These are phyloP conservation scores for Coprinopsis cinerea DNA, from an alignment of 768 basidiomycete species.

Conservation along the genomic window DNA sequence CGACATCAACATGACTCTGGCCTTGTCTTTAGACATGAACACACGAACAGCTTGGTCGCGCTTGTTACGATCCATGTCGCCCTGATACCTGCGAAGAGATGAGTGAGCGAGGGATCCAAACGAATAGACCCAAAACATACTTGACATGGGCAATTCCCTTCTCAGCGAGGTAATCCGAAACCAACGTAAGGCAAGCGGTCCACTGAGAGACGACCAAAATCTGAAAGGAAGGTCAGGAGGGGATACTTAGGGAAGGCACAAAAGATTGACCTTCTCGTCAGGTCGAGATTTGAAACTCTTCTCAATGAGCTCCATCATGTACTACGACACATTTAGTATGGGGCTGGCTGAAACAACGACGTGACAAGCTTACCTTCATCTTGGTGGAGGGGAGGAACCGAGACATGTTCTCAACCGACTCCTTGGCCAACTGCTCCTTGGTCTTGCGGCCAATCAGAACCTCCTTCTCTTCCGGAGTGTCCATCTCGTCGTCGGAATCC, in stretches of 20 bases:
- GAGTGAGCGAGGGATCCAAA: not conserved
- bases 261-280: constrained; percentile 50
- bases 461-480: constrained; percentile 35
- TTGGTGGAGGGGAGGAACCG: constrained; percentile 66
- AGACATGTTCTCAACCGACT: constrained; percentile 40
- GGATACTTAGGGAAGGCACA: not conserved
- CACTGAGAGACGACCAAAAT: constrained; percentile 67
- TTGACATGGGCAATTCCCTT: constrained; percentile 49
- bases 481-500: constrained; percentile 40
- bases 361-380: constrained; percentile 51
- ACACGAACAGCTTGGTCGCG: constrained; percentile 49
- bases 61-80: constrained; percentile 47
- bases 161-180: constrained; percentile 56
- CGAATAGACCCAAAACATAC: constrained; percentile 22
- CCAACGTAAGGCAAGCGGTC: constrained; percentile 57
- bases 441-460: constrained; percentile 33
- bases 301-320: constrained; percentile 54
- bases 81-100: constrained; percentile 42
- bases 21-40: constrained; percentile 58
- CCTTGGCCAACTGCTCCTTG: constrained; percentile 22
- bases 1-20: constrained; percentile 56
- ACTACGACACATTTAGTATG: constrained; percentile 27
- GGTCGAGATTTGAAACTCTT: constrained; percentile 41
- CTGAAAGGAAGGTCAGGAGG: constrained; percentile 22
- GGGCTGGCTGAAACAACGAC: too few relatives aligned